Evolutionary conservation across 75 land plant species (phyloP).

Genomic region (Picea sitchensis): DNA sequence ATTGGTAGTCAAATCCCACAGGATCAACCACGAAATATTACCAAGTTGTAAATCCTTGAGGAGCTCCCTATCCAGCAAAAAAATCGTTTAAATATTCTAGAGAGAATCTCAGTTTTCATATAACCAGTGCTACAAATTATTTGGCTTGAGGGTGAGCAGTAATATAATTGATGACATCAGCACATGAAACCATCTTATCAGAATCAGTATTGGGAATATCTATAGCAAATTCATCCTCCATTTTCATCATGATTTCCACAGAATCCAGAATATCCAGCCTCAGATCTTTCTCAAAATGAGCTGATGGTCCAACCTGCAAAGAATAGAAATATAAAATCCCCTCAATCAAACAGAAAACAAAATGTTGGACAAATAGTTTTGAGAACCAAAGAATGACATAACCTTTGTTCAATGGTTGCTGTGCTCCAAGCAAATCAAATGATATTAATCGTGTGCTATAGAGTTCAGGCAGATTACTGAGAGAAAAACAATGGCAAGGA

Average conservation of each 20-base stretch:
- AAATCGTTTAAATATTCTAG: not conserved
- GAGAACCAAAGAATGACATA: not conserved
- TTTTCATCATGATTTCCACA: constrained; percentile 31
- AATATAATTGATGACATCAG: constrained; percentile 28
- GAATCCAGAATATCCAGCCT: constrained; percentile 30
- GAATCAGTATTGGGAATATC: constrained; percentile 29
- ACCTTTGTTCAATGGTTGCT: not conserved
- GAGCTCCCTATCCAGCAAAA: not conserved
- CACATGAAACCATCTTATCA: constrained; percentile 21
- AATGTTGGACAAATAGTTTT: not conserved
- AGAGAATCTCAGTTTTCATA: not conserved
- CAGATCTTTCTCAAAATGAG: constrained; percentile 28
- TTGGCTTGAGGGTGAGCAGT: constrained; percentile 37
- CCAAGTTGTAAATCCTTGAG: not conserved
- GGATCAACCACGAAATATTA: not conserved
- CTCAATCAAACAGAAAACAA: not conserved
- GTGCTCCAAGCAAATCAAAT: not conserved
- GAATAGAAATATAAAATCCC: not conserved
- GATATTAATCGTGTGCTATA: not conserved
- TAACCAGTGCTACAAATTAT: not conserved
- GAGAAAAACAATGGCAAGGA: not conserved
- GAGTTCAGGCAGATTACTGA: not conserved
- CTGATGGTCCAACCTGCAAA: constrained; percentile 23
- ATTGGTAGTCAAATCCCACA: constrained; percentile 1
- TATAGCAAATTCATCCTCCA: constrained; percentile 38